Percentiles rank a stretch among this genome's conserved stretches.
phyloP scores from a whole-genome alignment of 1,284 basidiomycete genomes.

The Austroboletus novae-zelandiae region DNA sequence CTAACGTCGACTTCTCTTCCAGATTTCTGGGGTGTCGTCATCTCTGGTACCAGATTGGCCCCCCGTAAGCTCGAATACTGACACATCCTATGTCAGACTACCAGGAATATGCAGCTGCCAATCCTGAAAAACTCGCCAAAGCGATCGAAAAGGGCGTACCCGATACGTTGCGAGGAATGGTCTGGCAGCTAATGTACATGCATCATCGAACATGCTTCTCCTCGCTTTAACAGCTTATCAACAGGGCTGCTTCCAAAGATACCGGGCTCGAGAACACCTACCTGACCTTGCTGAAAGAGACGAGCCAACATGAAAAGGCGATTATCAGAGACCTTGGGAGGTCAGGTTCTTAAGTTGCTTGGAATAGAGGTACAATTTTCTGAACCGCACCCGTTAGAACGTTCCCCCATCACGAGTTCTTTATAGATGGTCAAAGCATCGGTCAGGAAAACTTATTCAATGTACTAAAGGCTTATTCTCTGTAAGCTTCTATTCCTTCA shows the following conservation, averaged over 20 bases:
- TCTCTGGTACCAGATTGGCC: constrained; percentile 58
- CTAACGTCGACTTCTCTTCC: constrained; percentile 16
- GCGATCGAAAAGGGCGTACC: constrained; percentile 96
- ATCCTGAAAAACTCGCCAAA: constrained; percentile 77
- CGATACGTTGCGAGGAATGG: constrained; percentile 82
- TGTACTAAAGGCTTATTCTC: constrained; percentile 94
- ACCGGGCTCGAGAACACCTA: constrained; percentile 85
- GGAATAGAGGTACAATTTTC: constrained; percentile 5
- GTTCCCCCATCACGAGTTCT: constrained; percentile 97
- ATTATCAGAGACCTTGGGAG: constrained; percentile 90
- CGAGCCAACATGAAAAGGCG: constrained; percentile 88
- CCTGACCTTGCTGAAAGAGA: constrained; percentile 78
- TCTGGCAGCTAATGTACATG: constrained; percentile 95
- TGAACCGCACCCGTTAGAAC: constrained; percentile 51
- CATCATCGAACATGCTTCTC: constrained; percentile 7
- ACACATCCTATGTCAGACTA: constrained; percentile 57
- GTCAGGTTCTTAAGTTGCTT: constrained; percentile 32
- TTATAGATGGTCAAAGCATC: constrained; percentile 86
- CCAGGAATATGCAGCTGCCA: constrained; percentile 74
- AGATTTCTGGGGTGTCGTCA: constrained; percentile 97
- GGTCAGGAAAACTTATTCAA: constrained; percentile 98
- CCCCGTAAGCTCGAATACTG: constrained; percentile 1
- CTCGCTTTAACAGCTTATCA: constrained; percentile 11
- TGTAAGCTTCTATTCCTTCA: constrained; percentile 47
- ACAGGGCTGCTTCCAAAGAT: constrained; percentile 87